A percentile compares a stretch with the other conserved stretches of the same genome.
Conservation (phyloP, 805 yeast species). For the Candida boleticola region DNA sequence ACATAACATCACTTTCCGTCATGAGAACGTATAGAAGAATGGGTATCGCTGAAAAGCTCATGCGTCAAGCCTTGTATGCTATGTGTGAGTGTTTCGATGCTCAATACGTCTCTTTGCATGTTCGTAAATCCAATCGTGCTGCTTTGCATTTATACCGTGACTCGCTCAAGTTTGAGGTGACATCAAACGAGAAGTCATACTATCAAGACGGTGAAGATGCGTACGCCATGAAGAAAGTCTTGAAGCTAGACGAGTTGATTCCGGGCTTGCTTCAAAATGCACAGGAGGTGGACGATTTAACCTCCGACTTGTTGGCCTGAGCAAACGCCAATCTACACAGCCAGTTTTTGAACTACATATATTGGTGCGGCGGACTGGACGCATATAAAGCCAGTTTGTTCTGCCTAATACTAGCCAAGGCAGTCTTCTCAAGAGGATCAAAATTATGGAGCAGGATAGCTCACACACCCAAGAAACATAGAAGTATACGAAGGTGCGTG, state of each 20-base stretch:
- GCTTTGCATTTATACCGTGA: slow-evolving; percentile 90
- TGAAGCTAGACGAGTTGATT: slow-evolving; percentile 57
- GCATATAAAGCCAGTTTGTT: too few species aligned
- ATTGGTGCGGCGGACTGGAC: too few species aligned
- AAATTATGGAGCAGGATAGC: too few species aligned
- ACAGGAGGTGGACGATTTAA: slow-evolving; percentile 53
- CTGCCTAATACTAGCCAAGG: too few species aligned
- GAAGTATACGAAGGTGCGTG: too few species aligned
- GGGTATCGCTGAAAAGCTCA: slow-evolving; percentile 90
- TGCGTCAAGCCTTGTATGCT: slow-evolving; percentile 81
- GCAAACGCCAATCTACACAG: too few species aligned
- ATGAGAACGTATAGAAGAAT: slow-evolving; percentile 93
- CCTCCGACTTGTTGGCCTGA: slow-evolving; percentile 27
- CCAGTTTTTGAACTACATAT: too few species aligned
- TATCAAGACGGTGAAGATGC: slow-evolving; percentile 99
- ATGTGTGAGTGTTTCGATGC: slow-evolving; percentile 80
- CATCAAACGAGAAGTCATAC: slow-evolving; percentile 80
- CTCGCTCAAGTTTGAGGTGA: slow-evolving; percentile 78
- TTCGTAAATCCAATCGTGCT: slow-evolving; percentile 88
- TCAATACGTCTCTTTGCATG: slow-evolving; percentile 85
- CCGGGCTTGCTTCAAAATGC: slow-evolving; percentile 57
- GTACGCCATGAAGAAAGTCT: slow-evolving; percentile 81
- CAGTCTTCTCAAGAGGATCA: too few species aligned
- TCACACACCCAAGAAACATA: too few species aligned
- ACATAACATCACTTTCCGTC: slow-evolving; percentile 89